Percentiles rank a stretch among this genome's conserved stretches.
phyloP scores from a whole-genome alignment of 345 rosid species.

The Lepidium sativum region DNA sequence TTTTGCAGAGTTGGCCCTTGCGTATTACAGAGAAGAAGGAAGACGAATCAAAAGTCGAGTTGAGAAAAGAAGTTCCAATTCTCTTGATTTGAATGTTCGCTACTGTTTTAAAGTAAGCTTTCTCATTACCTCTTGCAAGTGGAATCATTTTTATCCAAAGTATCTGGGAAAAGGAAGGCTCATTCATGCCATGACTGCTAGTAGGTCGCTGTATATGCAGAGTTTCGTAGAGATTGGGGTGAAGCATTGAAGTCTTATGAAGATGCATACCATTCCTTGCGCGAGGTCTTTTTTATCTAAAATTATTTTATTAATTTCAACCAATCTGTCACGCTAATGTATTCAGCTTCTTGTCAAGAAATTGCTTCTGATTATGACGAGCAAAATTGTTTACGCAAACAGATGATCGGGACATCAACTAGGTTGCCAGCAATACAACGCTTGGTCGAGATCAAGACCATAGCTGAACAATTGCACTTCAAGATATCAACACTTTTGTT shows the following conservation, averaged over 20 bases:
- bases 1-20: conserved; percentile 54
- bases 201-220: conserved; percentile 98
- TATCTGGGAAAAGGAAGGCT: conserved; percentile 8
- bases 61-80: conserved; percentile 57
- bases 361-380: background rate
- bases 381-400: conserved; percentile 13
- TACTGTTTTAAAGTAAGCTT: conserved; percentile 72
- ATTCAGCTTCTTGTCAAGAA: background rate
- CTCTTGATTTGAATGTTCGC: conserved; percentile 65
- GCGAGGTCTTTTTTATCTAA: conserved; percentile 47
- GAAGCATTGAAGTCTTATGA: conserved; percentile 90
- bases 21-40: conserved; percentile 83
- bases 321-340: background rate
- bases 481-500: conserved; percentile 82
- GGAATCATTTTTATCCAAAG: conserved; percentile 1
- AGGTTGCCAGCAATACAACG: conserved; percentile 82
- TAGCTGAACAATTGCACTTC: conserved; percentile 88
- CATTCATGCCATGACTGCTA: conserved; percentile 31
- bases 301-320: background rate
- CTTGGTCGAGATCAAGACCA: conserved; percentile 66
- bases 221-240: conserved; percentile 89
- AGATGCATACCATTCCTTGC: conserved; percentile 69
- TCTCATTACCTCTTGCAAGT: background rate
- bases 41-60: conserved; percentile 63
- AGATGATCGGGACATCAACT: conserved; percentile 70